phyloP scores from a whole-genome alignment of 176 grass and related monocot species.

The Secale cereale region DNA sequence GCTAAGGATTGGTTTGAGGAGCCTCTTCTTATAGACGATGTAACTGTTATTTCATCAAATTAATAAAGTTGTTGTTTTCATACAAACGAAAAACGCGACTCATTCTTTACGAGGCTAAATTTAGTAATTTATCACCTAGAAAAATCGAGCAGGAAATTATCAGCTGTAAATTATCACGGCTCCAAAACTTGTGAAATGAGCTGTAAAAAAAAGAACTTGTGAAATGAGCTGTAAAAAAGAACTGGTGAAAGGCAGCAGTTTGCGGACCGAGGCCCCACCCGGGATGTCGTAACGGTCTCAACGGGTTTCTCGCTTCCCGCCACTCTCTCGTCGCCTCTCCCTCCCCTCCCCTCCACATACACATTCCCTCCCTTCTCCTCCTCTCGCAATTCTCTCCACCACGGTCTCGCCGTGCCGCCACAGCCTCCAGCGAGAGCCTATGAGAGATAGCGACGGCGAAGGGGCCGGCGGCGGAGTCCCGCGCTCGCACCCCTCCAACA shows the following conservation, averaged over 20 bases:
- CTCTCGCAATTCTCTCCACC: conserved; percentile 31
- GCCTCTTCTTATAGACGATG: too few species aligned
- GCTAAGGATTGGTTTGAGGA: too few species aligned
- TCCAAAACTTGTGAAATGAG: not conserved
- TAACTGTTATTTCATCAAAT: too few species aligned
- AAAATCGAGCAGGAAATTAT: too few species aligned
- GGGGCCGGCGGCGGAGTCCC: conserved; percentile 39
- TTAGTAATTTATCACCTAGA: too few species aligned
- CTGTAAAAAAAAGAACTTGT: not conserved
- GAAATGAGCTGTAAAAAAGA: too few species aligned
- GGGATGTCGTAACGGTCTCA: conserved; percentile 17
- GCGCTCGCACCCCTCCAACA: conserved; percentile 46
- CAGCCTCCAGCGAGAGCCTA: conserved; percentile 22
- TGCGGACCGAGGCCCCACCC: not conserved
- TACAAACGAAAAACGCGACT: too few species aligned
- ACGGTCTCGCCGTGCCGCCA: not conserved
- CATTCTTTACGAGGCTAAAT: too few species aligned
- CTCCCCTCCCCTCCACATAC: conserved; percentile 25
- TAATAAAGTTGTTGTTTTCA: too few species aligned
- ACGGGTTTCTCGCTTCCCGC: conserved; percentile 37
- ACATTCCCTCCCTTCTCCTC: conserved; percentile 25
- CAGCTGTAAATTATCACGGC: too few species aligned
- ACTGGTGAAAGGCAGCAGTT: conserved; percentile 25
- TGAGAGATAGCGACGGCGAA: conserved; percentile 57
- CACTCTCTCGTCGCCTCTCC: conserved; percentile 43